Base-by-base conservation (phyloP, 106 monocot genomes). In the Chionographis japonica region DNA sequence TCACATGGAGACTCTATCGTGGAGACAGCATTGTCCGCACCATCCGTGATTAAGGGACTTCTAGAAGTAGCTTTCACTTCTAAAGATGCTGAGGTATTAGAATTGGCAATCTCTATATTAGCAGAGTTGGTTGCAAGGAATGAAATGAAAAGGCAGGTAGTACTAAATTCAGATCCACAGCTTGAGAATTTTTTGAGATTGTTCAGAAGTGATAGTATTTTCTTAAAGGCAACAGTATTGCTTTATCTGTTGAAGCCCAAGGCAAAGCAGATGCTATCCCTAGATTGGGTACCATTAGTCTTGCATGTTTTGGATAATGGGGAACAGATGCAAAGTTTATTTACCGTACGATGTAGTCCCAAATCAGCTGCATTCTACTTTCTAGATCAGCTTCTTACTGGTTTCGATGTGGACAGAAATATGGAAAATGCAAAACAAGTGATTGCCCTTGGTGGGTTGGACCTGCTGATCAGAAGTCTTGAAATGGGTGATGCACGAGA, bases 381-480 rank as follows among this genome's bases (percentile, higher is more conserved):
- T 56, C 65, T 93, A 17, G 78, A 89, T 70, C 93, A 93, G 74
- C 76, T 93, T 43, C 76, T 89, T 43, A 76, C 40, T 56, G 89
- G 86, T 19, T 93, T 81, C 53, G 89, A 93, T 63, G 89, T 78
- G 35, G 89, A 89, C 60, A 73, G 84, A 78, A 93, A 89, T 46
- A 54, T 76, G 17, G 89, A 89, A 76, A 93, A 93, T 72, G 89
- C 84, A 50, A 93, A 84, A 63, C 86, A 93, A 68, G 51, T 84
- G 37, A 72, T 93, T 68, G 67, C 76, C 3, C 75, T 86, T 65
- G 83, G 93, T 20, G 93, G 93, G 16, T 66, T 86, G 66, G 62
- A 64, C 15, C 62, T 89, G 42, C 69, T 93, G 16, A 65, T 86
- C 14, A 75, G 46, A 63, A 86, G 77, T 62, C 73, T 93, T 54